A percentile compares a stretch with the other conserved stretches of the same genome.
phyloP scores from a whole-genome alignment of 148 eudicot genomes.

The Dianthus caryophyllus region DNA sequence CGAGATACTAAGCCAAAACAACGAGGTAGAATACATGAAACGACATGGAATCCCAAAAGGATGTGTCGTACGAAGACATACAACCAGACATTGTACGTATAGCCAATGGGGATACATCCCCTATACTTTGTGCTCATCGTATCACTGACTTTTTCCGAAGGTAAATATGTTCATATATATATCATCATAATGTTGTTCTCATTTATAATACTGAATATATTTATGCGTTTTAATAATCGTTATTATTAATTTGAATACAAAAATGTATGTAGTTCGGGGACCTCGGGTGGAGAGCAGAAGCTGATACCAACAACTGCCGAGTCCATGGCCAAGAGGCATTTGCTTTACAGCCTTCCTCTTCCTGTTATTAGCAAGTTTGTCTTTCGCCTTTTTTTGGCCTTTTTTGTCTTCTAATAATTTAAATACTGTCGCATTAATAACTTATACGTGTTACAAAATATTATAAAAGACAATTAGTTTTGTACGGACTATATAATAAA shows the following conservation, averaged over 20 bases:
- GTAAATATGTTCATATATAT: too few species aligned
- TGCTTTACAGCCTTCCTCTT: background rate
- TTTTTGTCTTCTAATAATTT: too few species aligned
- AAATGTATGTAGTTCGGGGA: background rate
- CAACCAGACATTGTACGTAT: slow-evolving; percentile 42
- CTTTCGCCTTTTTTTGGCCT: background rate
- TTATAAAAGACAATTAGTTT: too few species aligned
- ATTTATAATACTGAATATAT: too few species aligned
- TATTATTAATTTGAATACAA: too few species aligned
- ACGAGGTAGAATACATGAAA: slow-evolving; percentile 40
- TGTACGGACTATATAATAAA: too few species aligned
- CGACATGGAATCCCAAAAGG: slow-evolving; percentile 24
- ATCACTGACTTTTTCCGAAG: slow-evolving; percentile 56
- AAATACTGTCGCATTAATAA: too few species aligned
- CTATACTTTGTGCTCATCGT: slow-evolving; percentile 43
- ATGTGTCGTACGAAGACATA: slow-evolving; percentile 41
- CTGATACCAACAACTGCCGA: slow-evolving; percentile 5
- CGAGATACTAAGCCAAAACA: slow-evolving; percentile 44
- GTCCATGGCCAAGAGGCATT: slow-evolving; percentile 4
- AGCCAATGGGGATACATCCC: slow-evolving; percentile 50
- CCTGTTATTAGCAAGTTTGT: background rate
- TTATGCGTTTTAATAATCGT: background rate
- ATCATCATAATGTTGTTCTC: too few species aligned
- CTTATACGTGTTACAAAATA: too few species aligned
- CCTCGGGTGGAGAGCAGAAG: background rate